phyloP scores from a whole-genome alignment of 73 alveolate genomes.

The Stentor roeselii region DNA sequence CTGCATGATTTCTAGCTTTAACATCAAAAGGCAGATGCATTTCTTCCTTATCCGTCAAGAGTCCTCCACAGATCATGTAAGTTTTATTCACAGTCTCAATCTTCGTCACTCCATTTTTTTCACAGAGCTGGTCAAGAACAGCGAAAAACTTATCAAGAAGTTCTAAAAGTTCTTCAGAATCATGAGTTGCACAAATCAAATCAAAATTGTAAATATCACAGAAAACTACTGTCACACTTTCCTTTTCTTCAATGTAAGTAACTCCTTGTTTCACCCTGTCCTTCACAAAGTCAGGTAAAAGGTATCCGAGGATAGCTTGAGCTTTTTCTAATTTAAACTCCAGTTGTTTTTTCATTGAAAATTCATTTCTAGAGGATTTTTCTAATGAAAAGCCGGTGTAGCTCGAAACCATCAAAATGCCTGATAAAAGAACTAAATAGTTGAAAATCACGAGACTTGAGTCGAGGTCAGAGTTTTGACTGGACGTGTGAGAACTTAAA shows the following conservation, averaged over 20 bases:
- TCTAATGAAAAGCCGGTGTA: neutral
- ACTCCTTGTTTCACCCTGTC: constrained; percentile 60
- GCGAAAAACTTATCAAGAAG: constrained; percentile 47
- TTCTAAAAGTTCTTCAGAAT: constrained; percentile 59
- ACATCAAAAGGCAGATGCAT: neutral
- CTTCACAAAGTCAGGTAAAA: constrained; percentile 49
- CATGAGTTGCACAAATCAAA: constrained; percentile 40
- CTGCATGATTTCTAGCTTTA: neutral
- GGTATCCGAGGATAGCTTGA: constrained; percentile 42
- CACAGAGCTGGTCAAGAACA: constrained; percentile 61
- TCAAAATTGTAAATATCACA: constrained; percentile 80
- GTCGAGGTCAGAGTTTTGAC: neutral
- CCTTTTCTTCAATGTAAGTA: constrained; percentile 69
- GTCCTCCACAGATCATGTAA: constrained; percentile 90
- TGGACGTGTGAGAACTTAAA: no score
- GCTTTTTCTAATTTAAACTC: constrained; percentile 1
- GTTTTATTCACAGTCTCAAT: constrained; percentile 90
- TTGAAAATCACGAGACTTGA: neutral
- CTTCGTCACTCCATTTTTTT: constrained; percentile 39
- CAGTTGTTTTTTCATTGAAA: neutral
- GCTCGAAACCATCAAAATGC: neutral
- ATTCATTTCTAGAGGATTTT: neutral
- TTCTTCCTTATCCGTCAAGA: constrained; percentile 56
- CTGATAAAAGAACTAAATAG: neutral
- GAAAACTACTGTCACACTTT: constrained; percentile 69